Percentiles rank a stretch among this genome's conserved stretches.
Conservation (phyloP, 2,329 filamentous ascomycete species). For the Podosphaera aphanis region DNA sequence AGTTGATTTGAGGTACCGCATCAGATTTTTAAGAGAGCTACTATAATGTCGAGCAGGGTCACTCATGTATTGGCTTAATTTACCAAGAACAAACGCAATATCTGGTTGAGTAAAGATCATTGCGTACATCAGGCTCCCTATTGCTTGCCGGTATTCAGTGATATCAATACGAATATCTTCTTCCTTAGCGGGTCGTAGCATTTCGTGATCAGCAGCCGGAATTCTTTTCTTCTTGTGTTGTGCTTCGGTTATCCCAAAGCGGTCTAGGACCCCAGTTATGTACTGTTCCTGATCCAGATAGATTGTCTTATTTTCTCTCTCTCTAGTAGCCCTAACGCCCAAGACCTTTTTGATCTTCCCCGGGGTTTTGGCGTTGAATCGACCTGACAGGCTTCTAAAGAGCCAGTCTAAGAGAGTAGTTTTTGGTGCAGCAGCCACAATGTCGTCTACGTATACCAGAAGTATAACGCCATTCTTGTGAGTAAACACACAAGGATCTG, state of each 20-base stretch:
- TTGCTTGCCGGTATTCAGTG: not conserved
- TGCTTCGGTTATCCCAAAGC: not conserved
- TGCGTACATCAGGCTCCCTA: not conserved
- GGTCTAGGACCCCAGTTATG: not conserved
- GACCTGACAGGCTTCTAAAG: too few species aligned
- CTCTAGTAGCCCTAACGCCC: not conserved
- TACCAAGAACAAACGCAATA: not conserved
- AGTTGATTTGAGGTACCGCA: not conserved
- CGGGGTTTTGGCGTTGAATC: too few species aligned
- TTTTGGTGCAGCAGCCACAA: not conserved
- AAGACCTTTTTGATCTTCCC: too few species aligned
- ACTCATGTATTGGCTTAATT: not conserved
- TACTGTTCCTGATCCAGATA: not conserved
- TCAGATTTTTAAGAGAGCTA: not conserved
- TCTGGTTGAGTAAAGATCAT: not conserved
- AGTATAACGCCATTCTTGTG: not conserved
- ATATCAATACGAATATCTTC: not conserved
- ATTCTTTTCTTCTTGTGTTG: not conserved
- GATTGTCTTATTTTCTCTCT: not conserved
- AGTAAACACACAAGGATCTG: not conserved
- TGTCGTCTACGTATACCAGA: not conserved
- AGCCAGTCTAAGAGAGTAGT: too few species aligned
- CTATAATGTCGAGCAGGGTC: not conserved
- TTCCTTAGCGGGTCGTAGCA: not conserved
- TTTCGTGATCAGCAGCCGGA: not conserved